Evolutionary conservation across 129 eudicot species (phyloP).

Genomic region (Apium graveolens): DNA sequence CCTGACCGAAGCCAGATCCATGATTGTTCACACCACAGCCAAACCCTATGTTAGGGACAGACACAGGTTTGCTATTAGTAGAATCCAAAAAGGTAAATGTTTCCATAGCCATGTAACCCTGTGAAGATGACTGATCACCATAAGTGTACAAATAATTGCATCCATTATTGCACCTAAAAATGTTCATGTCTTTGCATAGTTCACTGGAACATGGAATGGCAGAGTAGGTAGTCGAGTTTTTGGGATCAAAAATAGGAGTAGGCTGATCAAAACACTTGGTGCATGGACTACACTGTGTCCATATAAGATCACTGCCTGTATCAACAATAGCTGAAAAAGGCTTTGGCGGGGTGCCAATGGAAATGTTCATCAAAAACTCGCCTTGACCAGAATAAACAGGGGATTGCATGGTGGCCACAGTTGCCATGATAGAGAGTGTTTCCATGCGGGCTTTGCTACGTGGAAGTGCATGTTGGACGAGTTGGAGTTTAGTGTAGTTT

Average conservation of each 20-base stretch:
- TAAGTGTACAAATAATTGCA: constrained; percentile 21
- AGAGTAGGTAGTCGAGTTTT: constrained; percentile 12
- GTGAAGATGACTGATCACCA: constrained; percentile 24
- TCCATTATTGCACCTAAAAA: constrained; percentile 18
- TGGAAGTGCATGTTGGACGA: constrained; percentile 15
- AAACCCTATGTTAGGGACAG: constrained; percentile 18
- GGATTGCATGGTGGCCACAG: background rate
- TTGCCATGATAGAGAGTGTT: constrained; percentile 7
- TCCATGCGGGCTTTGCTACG: constrained; percentile 13
- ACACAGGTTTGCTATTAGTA: background rate
- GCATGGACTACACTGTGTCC: constrained; percentile 37
- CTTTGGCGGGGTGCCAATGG: constrained; percentile 23
- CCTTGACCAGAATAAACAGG: constrained; percentile 15
- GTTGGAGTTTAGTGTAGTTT: constrained; percentile 15
- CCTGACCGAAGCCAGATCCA: constrained; percentile 18
- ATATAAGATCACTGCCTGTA: constrained; percentile 29
- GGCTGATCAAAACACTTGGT: constrained; percentile 23
- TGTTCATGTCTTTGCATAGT: constrained; percentile 9
- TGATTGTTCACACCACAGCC: constrained; percentile 24
- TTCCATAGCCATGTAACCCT: constrained; percentile 21
- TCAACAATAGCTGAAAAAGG: constrained; percentile 23
- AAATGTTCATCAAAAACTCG: constrained; percentile 23
- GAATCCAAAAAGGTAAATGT: constrained; percentile 15
- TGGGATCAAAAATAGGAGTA: constrained; percentile 24
- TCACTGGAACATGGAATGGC: constrained; percentile 14